These are phyloP conservation scores for Pseudevernia furfuracea DNA, from an alignment of 495 filamentous ascomycete genomes.

Conservation along the genomic window DNA sequence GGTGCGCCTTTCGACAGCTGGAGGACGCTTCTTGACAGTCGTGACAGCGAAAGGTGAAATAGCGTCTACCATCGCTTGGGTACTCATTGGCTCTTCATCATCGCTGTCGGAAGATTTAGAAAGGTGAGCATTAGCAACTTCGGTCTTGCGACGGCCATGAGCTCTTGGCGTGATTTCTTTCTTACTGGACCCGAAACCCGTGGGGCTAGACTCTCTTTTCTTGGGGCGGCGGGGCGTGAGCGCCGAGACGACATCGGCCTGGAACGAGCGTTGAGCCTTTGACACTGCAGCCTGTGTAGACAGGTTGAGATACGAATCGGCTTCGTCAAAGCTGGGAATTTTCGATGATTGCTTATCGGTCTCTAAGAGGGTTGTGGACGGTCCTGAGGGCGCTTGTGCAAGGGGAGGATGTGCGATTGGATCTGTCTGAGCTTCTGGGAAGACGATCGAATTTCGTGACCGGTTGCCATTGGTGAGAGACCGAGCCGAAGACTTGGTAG, in stretches of 20 bases:
- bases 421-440: conserved; percentile 25
- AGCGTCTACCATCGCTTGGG: conserved; percentile 45
- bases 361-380: conserved; percentile 26
- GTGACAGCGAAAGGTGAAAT: conserved; percentile 43
- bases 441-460: conserved; percentile 9
- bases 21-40: conserved; percentile 35
- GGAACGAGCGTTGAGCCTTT: conserved; percentile 42
- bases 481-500: conserved; percentile 7
- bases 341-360: conserved; percentile 20
- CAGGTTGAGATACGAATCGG: conserved; percentile 34
- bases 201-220: neutral
- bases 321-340: conserved; percentile 21
- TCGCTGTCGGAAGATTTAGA: conserved; percentile 17
- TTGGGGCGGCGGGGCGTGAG: conserved; percentile 1
- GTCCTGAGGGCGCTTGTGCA: conserved; percentile 15
- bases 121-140: neutral
- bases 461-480: conserved; percentile 10
- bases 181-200: neutral
- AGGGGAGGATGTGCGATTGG: conserved; percentile 5
- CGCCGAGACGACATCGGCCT: conserved; percentile 34
- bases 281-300: conserved; percentile 46
- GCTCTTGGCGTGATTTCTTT: conserved; percentile 1
- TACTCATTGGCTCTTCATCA: conserved; percentile 33
- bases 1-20: conserved; percentile 18
- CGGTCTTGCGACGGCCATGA: neutral